These are phyloP conservation scores for Fusarium temperatum DNA, from an alignment of 2,329 filamentous ascomycete species.

Conservation along the genomic window DNA sequence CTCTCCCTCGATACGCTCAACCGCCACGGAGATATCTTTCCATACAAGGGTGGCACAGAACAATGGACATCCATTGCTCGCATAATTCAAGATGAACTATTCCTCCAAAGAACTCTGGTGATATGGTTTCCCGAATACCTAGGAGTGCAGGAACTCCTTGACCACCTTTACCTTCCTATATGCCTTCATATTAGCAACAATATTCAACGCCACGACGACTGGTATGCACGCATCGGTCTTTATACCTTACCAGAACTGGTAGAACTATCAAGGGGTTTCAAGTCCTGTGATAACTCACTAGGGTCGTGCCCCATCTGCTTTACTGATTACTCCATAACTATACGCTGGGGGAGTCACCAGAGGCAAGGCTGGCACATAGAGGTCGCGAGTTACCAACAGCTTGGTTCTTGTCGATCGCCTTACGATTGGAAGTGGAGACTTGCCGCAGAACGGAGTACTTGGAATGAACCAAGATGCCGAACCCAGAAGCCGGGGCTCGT, in stretches of 20 bases:
- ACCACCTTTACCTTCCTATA: background rate
- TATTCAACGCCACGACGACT: background rate
- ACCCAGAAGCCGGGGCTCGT: background rate
- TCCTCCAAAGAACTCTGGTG: background rate
- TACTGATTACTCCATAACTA: constrained; percentile 11
- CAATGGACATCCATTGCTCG: background rate
- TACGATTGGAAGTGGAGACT: constrained; percentile 16
- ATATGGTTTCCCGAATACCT: background rate
- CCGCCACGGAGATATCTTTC: background rate
- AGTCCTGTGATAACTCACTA: background rate
- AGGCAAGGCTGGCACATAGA: background rate
- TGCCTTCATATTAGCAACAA: background rate
- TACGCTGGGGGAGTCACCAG: background rate
- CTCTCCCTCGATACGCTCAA: background rate
- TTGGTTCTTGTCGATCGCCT: constrained; percentile 7
- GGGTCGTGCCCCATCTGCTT: constrained; percentile 6
- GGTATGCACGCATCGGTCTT: background rate
- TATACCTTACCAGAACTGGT: background rate
- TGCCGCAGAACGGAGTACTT: fast-evolving
- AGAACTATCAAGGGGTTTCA: background rate
- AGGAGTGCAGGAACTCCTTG: background rate
- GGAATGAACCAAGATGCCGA: background rate
- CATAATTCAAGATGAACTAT: constrained; percentile 1
- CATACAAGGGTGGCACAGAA: background rate
- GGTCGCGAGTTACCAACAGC: background rate